Evolutionary conservation across 495 filamentous ascomycete species (phyloP).

Genomic region (Aspergillus leporis): DNA sequence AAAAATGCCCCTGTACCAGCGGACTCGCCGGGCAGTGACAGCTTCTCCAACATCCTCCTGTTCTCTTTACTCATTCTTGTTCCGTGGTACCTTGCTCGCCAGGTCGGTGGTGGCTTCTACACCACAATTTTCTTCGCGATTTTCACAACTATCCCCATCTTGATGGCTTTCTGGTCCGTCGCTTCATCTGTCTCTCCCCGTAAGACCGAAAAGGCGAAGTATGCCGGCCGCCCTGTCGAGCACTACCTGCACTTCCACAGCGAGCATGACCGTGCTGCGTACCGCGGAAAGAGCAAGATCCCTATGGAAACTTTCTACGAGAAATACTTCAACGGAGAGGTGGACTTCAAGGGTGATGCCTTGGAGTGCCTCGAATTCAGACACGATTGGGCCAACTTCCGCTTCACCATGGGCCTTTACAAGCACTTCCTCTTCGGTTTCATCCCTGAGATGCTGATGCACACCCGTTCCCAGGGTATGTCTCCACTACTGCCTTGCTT

Average conservation of each 20-base stretch:
- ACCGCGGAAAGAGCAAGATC: slow-evolving; percentile 62
- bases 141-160: slow-evolving; percentile 55
- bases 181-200: slow-evolving; percentile 59
- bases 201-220: slow-evolving; percentile 62
- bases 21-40: slow-evolving; percentile 55
- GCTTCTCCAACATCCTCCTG: slow-evolving; percentile 58
- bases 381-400: slow-evolving; percentile 70
- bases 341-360: slow-evolving; percentile 65
- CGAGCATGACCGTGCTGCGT: slow-evolving; percentile 56
- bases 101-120: slow-evolving; percentile 55
- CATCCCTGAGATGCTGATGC: slow-evolving; percentile 67
- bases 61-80: slow-evolving; percentile 48
- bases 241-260: slow-evolving; percentile 64
- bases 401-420: slow-evolving; percentile 64
- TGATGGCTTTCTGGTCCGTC: slow-evolving; percentile 59
- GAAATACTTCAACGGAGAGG: slow-evolving; percentile 64
- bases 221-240: slow-evolving; percentile 61
- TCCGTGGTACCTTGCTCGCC: slow-evolving; percentile 54
- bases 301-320: slow-evolving; percentile 68
- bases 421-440: slow-evolving; percentile 69
- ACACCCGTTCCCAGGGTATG: slow-evolving; percentile 67
- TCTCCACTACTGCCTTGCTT: background rate
- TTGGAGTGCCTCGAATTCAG: slow-evolving; percentile 63
- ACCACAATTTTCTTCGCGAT: slow-evolving; percentile 58
- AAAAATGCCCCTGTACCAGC: slow-evolving; percentile 65